Conservation (phyloP, 768 basidiomycete genomes). For the Naganishia onofrii region DNA sequence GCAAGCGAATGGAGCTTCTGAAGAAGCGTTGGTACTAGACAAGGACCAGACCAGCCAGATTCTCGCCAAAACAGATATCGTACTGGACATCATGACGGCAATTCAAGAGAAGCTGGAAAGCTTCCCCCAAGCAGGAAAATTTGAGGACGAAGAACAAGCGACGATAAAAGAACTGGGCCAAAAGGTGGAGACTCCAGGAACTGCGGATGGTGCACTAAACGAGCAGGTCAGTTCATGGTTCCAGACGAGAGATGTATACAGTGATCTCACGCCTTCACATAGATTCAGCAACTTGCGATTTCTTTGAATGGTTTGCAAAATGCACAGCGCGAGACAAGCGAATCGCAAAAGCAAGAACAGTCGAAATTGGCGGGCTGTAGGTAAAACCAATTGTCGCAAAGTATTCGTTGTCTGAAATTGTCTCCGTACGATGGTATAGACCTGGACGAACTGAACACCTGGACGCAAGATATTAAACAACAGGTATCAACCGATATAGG, state of each 20-base stretch:
- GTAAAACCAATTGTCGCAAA: neutral
- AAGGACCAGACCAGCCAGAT: conserved; percentile 1
- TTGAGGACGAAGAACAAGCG: neutral
- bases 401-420: neutral
- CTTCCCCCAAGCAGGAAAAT: neutral
- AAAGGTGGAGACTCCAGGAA: neutral
- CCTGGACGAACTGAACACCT: neutral
- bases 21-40: conserved; percentile 9
- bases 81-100: neutral
- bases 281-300: neutral
- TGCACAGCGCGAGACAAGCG: neutral
- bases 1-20: neutral
- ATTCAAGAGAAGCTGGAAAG: neutral
- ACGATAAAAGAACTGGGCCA: neutral
- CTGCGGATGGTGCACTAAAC: neutral
- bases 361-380: neutral
- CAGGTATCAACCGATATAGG: neutral
- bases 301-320: neutral
- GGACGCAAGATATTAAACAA: neutral
- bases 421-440: neutral
- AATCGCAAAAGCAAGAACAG: neutral
- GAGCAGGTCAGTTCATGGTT: neutral
- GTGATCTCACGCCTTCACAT: neutral
- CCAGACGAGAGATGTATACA: neutral
- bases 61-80: neutral